Conservation (phyloP, 306 rosid species). For the Amphicarpaea edgeworthii region DNA sequence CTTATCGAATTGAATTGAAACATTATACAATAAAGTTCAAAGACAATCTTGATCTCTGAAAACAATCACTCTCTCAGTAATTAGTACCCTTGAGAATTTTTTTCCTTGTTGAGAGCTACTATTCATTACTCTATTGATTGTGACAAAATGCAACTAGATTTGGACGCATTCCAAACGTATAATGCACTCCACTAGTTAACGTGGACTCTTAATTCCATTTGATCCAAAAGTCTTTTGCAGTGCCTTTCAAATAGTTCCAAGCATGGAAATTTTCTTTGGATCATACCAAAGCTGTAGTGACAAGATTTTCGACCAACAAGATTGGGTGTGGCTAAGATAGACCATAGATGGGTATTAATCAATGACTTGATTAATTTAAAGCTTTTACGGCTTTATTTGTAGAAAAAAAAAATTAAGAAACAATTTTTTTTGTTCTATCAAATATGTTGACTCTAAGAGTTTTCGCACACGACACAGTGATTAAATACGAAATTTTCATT, state of each 20-base stretch:
- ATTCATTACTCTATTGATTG: background rate
- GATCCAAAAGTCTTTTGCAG: background rate
- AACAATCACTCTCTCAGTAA: background rate
- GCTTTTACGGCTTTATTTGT: background rate
- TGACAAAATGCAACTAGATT: slow-evolving; percentile 26
- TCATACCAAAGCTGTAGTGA: slow-evolving; percentile 2
- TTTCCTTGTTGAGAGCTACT: background rate
- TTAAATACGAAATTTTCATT: too few species aligned
- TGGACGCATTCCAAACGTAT: slow-evolving; percentile 23
- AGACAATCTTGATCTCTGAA: background rate
- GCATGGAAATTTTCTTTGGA: background rate
- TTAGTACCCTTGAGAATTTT: background rate
- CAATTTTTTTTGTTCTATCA: too few species aligned
- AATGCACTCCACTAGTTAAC: slow-evolving; percentile 20
- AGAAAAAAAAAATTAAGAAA: too few species aligned
- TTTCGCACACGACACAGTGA: too few species aligned
- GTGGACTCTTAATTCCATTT: background rate
- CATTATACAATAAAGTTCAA: background rate
- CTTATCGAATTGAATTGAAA: background rate
- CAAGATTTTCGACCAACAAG: slow-evolving; percentile 31
- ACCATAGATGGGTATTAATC: background rate
- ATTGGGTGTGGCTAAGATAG: background rate
- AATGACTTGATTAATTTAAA: background rate
- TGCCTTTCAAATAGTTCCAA: slow-evolving; percentile 9
- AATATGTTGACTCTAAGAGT: too few species aligned